Conservation (phyloP, 257 asterid genomes). For the Primulina eburnea region DNA sequence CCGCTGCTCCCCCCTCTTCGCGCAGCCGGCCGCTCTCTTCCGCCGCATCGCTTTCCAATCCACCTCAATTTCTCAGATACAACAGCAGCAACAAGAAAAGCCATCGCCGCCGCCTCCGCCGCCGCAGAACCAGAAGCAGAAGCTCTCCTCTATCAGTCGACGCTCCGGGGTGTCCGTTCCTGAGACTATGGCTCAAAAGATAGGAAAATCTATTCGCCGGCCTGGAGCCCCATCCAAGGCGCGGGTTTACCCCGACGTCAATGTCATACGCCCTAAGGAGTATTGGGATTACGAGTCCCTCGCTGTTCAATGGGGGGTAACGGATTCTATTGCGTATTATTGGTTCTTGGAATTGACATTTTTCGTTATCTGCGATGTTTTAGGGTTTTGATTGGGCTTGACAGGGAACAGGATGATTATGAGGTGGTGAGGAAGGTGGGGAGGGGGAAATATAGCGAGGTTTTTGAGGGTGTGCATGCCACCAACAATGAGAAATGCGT, state of each 20-base stretch:
- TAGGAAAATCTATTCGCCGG: constrained; percentile 81
- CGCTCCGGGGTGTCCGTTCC: constrained; percentile 29
- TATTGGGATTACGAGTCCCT: constrained; percentile 94
- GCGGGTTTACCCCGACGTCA: constrained; percentile 72
- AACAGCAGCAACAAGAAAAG: constrained; percentile 5
- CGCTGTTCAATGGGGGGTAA: constrained; percentile 97
- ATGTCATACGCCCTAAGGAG: constrained; percentile 84
- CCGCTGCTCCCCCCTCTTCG: constrained; percentile 27
- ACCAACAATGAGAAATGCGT: constrained; percentile 77
- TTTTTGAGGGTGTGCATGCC: constrained; percentile 78
- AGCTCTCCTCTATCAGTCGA: constrained; percentile 32
- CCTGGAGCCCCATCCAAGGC: constrained; percentile 87
- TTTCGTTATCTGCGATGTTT: constrained; percentile 1
- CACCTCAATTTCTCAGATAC: constrained; percentile 10
- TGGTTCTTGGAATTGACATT: neutral
- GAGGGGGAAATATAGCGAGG: constrained; percentile 95
- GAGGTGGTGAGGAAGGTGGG: constrained; percentile 97
- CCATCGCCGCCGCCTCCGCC: constrained; percentile 19
- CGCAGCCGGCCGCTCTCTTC: constrained; percentile 30
- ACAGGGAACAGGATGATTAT: constrained; percentile 90
- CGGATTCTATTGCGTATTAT: constrained; percentile 6
- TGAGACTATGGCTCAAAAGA: constrained; percentile 81
- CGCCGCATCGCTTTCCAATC: constrained; percentile 26
- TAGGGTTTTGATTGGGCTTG: constrained; percentile 25
- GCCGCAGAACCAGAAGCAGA: constrained; percentile 25